Evolutionary conservation across 129 eudicot genomes (phyloP).

Genomic region (Chrysanthemum makinoi): DNA sequence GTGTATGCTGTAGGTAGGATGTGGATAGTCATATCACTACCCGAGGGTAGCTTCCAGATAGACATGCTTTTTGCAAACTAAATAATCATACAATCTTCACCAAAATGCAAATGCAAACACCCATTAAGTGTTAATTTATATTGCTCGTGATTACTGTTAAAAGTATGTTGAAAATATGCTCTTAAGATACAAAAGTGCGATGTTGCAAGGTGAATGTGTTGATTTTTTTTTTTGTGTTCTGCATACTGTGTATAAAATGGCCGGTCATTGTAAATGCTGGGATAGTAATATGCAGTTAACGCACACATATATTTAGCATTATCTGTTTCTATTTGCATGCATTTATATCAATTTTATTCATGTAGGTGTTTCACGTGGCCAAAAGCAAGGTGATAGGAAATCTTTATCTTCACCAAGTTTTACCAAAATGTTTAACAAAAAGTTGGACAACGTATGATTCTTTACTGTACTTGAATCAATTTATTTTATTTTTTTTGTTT

Average conservation of each 20-base stretch:
- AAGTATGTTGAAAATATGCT: too few species aligned
- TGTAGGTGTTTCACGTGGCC: constrained; percentile 47
- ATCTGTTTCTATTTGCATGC: constrained; percentile 8
- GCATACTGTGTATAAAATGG: neutral
- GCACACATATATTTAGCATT: neutral
- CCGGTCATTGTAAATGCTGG: neutral
- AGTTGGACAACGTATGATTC: constrained; percentile 45
- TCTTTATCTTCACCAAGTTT: constrained; percentile 34
- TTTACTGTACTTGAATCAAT: constrained; percentile 15
- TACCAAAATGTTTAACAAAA: constrained; percentile 33
- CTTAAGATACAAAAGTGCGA: neutral
- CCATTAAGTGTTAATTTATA: too few species aligned
- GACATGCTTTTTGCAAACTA: too few species aligned
- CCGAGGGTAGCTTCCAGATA: too few species aligned
- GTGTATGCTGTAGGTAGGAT: too few species aligned
- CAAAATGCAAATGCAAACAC: too few species aligned
- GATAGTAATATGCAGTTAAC: neutral
- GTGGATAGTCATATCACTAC: too few species aligned
- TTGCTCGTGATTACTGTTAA: too few species aligned
- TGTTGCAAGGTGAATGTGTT: neutral
- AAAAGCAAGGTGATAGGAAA: constrained; percentile 32
- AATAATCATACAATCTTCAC: too few species aligned
- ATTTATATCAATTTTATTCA: constrained; percentile 9
- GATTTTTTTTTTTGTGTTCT: neutral
- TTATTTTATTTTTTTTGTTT: neutral